phyloP scores from a whole-genome alignment of 148 eudicot genomes.

The Rhododendron vialii region DNA sequence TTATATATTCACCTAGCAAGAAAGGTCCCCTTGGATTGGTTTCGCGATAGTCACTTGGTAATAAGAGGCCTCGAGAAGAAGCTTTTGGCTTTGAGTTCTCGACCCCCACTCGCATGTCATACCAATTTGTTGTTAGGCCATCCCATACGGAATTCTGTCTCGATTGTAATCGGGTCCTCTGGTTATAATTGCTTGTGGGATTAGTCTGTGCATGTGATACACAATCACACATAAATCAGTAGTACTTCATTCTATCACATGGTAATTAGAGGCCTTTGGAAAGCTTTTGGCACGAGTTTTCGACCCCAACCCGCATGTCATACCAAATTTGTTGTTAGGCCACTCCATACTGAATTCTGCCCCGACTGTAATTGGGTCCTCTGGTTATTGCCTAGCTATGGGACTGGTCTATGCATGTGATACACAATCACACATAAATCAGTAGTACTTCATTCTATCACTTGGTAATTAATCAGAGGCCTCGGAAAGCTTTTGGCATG shows the following conservation, averaged over 20 bases:
- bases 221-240: not conserved
- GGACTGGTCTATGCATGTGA: not conserved
- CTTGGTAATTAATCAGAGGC: too few species aligned
- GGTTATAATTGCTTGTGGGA: too few species aligned
- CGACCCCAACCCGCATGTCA: not conserved
- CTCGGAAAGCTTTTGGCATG: not conserved
- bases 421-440: not conserved
- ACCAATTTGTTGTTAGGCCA: not conserved
- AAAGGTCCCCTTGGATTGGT: too few species aligned
- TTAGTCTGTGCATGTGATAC: not conserved
- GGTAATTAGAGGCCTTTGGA: too few species aligned
- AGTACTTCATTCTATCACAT: too few species aligned
- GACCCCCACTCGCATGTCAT: not conserved
- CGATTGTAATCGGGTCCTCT: not conserved
- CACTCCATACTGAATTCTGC: not conserved
- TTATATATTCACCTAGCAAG: too few species aligned
- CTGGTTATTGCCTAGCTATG: not conserved
- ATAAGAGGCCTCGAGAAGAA: too few species aligned
- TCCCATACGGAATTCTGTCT: not conserved
- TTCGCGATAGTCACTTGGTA: too few species aligned
- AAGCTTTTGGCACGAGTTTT: not conserved
- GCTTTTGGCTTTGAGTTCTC: too few species aligned
- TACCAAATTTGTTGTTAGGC: not conserved
- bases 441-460: too few species aligned
- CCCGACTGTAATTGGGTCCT: not conserved